Evolutionary conservation across 2,329 filamentous ascomycete genomes (phyloP), one percentile per base, ranked within the genome.

Genomic region (Graphilbum fragrans): DNA sequence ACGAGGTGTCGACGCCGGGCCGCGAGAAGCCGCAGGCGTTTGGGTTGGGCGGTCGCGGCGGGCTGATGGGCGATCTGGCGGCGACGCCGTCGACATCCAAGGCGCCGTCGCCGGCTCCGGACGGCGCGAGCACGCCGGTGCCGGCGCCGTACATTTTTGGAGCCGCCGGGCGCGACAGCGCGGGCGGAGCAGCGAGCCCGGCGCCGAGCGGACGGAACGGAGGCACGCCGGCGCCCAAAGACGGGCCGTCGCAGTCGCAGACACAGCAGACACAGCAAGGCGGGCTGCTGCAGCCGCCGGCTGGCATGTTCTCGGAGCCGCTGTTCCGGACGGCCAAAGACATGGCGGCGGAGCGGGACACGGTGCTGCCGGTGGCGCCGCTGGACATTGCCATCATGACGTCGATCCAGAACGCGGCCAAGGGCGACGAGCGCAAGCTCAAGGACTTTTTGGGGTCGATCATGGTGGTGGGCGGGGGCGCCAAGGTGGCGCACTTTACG

Each of bases 381-480:
- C 75, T 98, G 21, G 90, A 96, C 58, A 74, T 81, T 47, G 90
- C 92, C 5, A 94, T 98, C 52, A 72, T 95, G 45, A 87, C 84
- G 16, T 88, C 81, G 38, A 94, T 96, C 54, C 74, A 83, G 37
- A 83, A 94, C 58, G 92, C 86, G 8, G 82, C 86, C 40, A 82
- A 82, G 47, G 82, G 82, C 43, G 90, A 96, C 56, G 87, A 96
- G 50, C 90, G 92, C 65, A 94, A 93, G 61, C 78, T 90, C 48
- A 82, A 86, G 41, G 92, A 98, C 56, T 83, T 94, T 54, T 71
- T 93, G 25, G 84, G 85, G 31, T 83, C 83, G 37, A 90, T 94
- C 63, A 92, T 94, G 82, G 77, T 94, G 2, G 78, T 93, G 41
- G 87, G 87, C 37, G 87, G 88, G 23, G 86, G 85, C 3, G 79